Evolutionary conservation across 2,329 filamentous ascomycete genomes (phyloP), one percentile per base, ranked within the genome.

Genomic region (Arthrocladium fulminans): DNA sequence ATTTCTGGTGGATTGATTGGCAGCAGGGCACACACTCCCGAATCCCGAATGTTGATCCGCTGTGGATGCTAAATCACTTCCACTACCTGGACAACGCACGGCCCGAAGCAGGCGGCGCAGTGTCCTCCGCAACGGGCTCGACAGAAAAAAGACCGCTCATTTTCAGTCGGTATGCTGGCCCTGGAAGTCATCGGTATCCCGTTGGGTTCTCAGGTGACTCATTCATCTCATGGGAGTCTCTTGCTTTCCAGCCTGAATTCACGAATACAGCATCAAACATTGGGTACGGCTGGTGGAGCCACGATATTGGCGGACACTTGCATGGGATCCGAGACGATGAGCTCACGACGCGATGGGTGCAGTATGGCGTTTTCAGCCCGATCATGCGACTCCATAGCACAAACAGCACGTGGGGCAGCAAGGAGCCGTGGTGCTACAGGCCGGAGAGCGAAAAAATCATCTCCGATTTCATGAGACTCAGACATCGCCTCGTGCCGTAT

Each of bases 1-100:
- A 83, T 57, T 81, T 83, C 49, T 81, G 78, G 77, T 83, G 80
- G 80, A 70, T 82, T 23, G 80, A 83, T 59, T 83, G 79, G 79
- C 80, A 83, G 60, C 80, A 83, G 60, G 80, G 80, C 1, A 63
- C 67, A 2, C 65, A 70, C 48, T 77, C 77, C 1, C 68, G 70
- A 27, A 68, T 81, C 4, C 73, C 71, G 0, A 77, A 77, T 1
- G 65, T 83, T 2, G 80, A 83, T 59, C 80, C 80, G 0, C 65
- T 83, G 0, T 83, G 80, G 79, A 63, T 81, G 20, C 68, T 83
- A 17, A 83, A 83, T 56, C 80, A 83, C 58, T 82, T 75, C 57
- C 77, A 82, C 48, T 83, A 75, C 59, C 64, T 79, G 2, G 76
- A 81, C 54, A 73, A 69, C 51, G 61, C 61, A 3, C 15, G 12